A percentile compares a stretch with the other conserved stretches of the same genome.
Evolutionary conservation across 129 eudicot species (phyloP).

Genomic region (Rutidosis leptorrhynchoides): DNA sequence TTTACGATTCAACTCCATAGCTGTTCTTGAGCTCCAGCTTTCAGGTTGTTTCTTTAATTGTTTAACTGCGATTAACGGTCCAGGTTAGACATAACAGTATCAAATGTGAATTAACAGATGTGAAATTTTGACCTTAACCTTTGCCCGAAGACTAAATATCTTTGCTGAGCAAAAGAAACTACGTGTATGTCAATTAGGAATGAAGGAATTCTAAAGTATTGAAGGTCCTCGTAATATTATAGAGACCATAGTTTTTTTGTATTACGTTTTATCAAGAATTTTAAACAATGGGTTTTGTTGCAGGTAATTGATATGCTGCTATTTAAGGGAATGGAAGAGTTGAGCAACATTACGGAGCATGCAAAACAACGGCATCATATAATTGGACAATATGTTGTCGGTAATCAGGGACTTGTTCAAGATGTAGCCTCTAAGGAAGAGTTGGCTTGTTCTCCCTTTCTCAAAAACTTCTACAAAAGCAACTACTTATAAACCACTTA

Average conservation of each 20-base stretch:
- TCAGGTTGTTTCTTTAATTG: too few relatives aligned
- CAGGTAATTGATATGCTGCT: slow-evolving; percentile 93
- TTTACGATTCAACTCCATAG: too few relatives aligned
- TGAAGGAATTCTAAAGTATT: too few relatives aligned
- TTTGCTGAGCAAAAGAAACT: too few relatives aligned
- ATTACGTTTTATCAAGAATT: background rate
- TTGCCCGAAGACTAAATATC: too few relatives aligned
- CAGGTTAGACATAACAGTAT: too few relatives aligned
- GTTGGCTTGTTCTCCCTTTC: slow-evolving; percentile 58
- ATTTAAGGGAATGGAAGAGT: slow-evolving; percentile 81
- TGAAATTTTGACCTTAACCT: too few relatives aligned
- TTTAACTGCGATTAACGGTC: too few relatives aligned
- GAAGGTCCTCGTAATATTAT: too few relatives aligned
- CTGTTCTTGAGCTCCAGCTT: too few relatives aligned
- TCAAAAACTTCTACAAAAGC: slow-evolving; percentile 66
- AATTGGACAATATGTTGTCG: slow-evolving; percentile 84
- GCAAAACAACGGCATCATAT: slow-evolving; percentile 96
- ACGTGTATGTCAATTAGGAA: too few relatives aligned
- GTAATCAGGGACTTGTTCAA: slow-evolving; percentile 55
- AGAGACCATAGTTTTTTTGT: background rate
- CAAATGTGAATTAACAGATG: too few relatives aligned
- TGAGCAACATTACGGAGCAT: slow-evolving; percentile 68
- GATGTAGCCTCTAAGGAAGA: slow-evolving; percentile 59
- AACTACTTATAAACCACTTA: slow-evolving; percentile 67
- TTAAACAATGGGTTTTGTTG: background rate